Conservation (phyloP, 441 rosid genomes). For the Gossypium aridum region DNA sequence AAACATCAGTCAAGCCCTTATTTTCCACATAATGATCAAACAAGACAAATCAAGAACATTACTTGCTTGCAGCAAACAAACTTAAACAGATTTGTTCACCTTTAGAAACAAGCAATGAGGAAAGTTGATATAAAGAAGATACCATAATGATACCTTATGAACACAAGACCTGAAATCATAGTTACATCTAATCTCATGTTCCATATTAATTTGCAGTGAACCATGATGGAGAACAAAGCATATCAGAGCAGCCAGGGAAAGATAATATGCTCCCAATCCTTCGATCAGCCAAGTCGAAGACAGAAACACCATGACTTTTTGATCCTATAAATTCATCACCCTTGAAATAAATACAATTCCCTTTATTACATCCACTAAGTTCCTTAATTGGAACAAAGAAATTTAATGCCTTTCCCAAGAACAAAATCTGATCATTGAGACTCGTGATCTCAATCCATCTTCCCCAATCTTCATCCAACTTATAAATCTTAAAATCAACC, state of each 20-base stretch:
- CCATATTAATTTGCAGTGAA: background rate
- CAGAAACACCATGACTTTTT: background rate
- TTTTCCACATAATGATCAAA: too few relatives aligned
- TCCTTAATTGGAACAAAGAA: conserved; percentile 2
- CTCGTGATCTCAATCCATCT: too few relatives aligned
- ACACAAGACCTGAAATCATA: too few relatives aligned
- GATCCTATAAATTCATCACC: background rate
- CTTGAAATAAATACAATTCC: background rate
- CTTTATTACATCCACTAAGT: background rate
- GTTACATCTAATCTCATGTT: background rate
- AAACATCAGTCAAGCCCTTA: too few relatives aligned
- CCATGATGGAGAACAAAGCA: background rate
- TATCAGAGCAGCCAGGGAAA: background rate
- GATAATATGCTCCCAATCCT: background rate
- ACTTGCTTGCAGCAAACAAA: too few relatives aligned
- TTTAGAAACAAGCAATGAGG: too few relatives aligned
- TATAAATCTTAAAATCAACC: conserved; percentile 1
- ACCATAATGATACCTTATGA: too few relatives aligned
- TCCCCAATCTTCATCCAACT: background rate
- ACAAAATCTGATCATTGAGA: background rate
- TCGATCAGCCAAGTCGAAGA: background rate
- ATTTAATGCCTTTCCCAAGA: background rate
- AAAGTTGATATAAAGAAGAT: too few relatives aligned
- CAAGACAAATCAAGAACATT: too few relatives aligned
- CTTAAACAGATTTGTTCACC: too few relatives aligned